These are phyloP conservation scores for Penicillium carneum DNA, from an alignment of 2,329 filamentous ascomycete species.

Conservation along the genomic window DNA sequence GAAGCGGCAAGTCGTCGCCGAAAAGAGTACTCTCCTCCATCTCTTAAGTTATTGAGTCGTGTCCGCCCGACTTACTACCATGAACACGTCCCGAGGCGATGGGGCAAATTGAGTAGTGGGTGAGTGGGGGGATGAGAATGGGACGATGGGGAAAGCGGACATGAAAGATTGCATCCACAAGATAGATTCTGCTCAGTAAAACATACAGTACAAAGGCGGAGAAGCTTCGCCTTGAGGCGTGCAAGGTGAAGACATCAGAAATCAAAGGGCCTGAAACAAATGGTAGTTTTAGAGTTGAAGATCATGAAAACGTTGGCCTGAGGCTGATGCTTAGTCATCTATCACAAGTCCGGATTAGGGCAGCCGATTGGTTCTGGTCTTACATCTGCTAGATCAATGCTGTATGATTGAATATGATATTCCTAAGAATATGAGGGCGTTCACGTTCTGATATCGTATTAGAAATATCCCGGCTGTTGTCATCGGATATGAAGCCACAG, in stretches of 20 bases:
- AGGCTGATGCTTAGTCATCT: conserved; percentile 14
- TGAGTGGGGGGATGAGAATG: conserved; percentile 12
- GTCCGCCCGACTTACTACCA: conserved; percentile 27
- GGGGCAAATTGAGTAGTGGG: conserved; percentile 5
- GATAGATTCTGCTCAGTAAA: neutral
- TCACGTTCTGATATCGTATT: too few relatives aligned
- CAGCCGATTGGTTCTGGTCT: neutral
- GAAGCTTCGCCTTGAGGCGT: conserved; percentile 7
- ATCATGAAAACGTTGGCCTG: conserved; percentile 6
- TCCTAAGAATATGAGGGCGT: too few relatives aligned
- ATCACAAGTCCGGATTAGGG: neutral
- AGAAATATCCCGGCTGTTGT: too few relatives aligned
- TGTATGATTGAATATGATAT: neutral
- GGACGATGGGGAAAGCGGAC: conserved; percentile 25
- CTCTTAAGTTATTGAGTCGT: conserved; percentile 22
- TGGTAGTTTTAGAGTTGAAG: neutral
- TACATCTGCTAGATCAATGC: neutral
- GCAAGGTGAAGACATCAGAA: conserved; percentile 1
- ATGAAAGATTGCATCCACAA: conserved; percentile 32
- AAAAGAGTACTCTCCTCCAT: conserved; percentile 51
- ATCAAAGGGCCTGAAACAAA: conserved; percentile 7
- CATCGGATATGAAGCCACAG: too few relatives aligned
- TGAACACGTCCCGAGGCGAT: conserved; percentile 21
- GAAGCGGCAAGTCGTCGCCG: conserved; percentile 59
- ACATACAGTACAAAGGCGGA: neutral